Base-by-base conservation (phyloP, 768 basidiomycete genomes). In the Hirschioporus abietinus region DNA sequence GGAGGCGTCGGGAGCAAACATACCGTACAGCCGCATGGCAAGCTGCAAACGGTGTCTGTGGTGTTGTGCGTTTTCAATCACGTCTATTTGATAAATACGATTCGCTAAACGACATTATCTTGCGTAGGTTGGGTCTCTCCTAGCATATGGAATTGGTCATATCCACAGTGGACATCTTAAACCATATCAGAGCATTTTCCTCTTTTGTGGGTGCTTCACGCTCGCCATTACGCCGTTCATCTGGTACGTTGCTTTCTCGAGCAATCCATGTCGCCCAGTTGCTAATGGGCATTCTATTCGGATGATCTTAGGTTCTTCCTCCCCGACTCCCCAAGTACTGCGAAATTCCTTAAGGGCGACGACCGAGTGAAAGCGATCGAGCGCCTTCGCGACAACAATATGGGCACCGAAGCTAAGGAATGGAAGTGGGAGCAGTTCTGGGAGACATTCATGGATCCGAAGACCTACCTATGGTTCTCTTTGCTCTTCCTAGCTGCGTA, bases 1-100 rank as follows among this genome's bases (percentile, higher is more conserved):
- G 82, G 82, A 77, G 81, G 17, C 73, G 81, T n/a, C 76, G 81
- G 15, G 82, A 83, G 68, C 81, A 82, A 69, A 80, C 81, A 0
- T 70, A 79, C 71, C 76, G 81, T 0, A 70, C 80, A 26, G 73
- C 79, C 1, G 72, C 78, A 66, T 83, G 82, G 82, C 78, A 78
- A 69, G 79, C 77, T 17, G 76, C 77, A 68, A 82, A 83, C 68
- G 80, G 80, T 12, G 73, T 76, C 12, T 79, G 81, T 8, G 76
- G 75, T 5, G 78, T 81, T 70, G 76, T 82, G 17, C 30, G 67
- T 67, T 20, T n/a, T 42, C n/a, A 61, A 15, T 61, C 60, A 61
- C 60, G 25, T 34, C 3, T 24, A 61, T 34, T 24, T 15, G 1
- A 2, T 61, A 61, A 9, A 25, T 6, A 25, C 60, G 15, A 25